Conservation (phyloP, 1,139 yeast genomes). For the Taphrina confusa region DNA sequence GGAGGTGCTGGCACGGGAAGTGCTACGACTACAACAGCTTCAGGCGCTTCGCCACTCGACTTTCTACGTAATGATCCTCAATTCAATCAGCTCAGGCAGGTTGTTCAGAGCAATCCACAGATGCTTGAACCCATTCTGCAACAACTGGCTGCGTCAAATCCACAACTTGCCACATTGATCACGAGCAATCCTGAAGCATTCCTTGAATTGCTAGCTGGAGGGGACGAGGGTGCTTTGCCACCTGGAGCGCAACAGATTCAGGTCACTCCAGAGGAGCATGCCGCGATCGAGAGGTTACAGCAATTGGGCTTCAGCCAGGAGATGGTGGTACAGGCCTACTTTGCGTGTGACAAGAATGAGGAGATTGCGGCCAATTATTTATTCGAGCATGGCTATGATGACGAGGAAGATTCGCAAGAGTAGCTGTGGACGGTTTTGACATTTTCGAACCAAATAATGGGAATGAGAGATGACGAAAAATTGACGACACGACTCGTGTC, state of each 20-base stretch:
- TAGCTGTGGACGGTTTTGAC: no score
- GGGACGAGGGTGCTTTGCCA: constrained; percentile 47
- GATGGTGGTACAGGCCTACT: constrained; percentile 86
- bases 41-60: constrained; percentile 45
- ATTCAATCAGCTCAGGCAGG: constrained; percentile 66
- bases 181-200: constrained; percentile 86
- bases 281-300: constrained; percentile 80
- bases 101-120: constrained; percentile 84
- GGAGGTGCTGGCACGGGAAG: constrained; percentile 40
- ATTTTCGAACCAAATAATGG: no score
- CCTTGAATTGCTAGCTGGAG: constrained; percentile 56
- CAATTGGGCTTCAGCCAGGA: constrained; percentile 90
- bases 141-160: constrained; percentile 79
- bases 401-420: constrained; percentile 41
- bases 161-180: constrained; percentile 70
- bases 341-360: constrained; percentile 98
- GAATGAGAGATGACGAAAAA: no score
- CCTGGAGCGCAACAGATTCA: constrained; percentile 53
- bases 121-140: constrained; percentile 81
- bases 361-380: constrained; percentile 54
- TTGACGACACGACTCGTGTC: no score
- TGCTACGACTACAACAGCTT: constrained; percentile 44
- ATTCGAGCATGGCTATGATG: constrained; percentile 46
- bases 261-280: constrained; percentile 80
- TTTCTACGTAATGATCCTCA: constrained; percentile 52